phyloP scores from a whole-genome alignment of 176 grass and related monocot species.

The Melocanna baccifera region DNA sequence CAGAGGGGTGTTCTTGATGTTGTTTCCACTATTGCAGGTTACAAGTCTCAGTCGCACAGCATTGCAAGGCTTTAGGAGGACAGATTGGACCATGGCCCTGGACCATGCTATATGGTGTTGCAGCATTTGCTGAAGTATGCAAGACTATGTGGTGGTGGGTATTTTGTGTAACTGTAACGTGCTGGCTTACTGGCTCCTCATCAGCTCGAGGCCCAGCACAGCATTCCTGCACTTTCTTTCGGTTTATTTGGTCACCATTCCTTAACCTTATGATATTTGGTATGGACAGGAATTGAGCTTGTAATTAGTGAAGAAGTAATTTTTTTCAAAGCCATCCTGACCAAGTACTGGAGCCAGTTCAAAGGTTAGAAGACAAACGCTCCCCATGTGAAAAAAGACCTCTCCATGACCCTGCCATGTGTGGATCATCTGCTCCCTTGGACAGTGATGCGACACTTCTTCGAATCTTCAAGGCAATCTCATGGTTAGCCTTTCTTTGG shows the following conservation, averaged over 20 bases:
- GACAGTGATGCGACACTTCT: neutral
- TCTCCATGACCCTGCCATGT: neutral
- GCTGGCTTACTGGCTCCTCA: neutral
- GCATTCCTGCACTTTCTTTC: neutral
- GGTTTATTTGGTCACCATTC: neutral
- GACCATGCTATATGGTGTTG: neutral
- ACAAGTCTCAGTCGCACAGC: conserved; percentile 22
- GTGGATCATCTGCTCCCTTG: neutral
- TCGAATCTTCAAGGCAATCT: neutral
- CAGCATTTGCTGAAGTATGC: neutral
- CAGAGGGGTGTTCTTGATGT: neutral
- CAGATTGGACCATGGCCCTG: conserved; percentile 4
- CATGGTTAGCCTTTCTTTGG: conserved; percentile 5
- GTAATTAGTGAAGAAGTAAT: neutral
- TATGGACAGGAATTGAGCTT: neutral
- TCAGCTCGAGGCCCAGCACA: neutral
- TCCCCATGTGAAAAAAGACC: conserved; percentile 15
- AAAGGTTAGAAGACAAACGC: conserved; percentile 6
- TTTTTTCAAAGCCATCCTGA: conserved; percentile 14
- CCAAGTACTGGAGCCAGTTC: neutral
- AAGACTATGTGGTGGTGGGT: neutral
- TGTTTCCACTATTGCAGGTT: conserved; percentile 27
- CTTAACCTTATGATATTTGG: neutral
- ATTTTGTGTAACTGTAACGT: neutral
- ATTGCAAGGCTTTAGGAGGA: conserved; percentile 5